Percentiles rank a stretch among this genome's conserved stretches.
phyloP scores from a whole-genome alignment of 148 eudicot genomes.

The Simmondsia chinensis region DNA sequence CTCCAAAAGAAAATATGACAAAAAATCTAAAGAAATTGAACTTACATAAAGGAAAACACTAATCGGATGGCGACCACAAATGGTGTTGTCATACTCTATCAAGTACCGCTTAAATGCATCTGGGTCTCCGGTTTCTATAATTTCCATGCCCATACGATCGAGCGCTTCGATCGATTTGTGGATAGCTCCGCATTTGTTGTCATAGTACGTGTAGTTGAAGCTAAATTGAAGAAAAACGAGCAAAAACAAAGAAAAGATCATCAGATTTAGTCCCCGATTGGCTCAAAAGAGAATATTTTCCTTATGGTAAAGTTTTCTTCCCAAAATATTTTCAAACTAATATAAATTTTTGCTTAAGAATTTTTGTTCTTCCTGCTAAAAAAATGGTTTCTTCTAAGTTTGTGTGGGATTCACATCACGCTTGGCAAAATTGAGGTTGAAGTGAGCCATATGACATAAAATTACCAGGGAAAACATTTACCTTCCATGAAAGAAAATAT shows the following conservation, averaged over 20 bases:
- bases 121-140: slow-evolving; percentile 90
- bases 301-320: too few relatives aligned
- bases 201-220: slow-evolving; percentile 69
- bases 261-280: neutral
- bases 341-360: too few relatives aligned
- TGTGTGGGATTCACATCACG: too few relatives aligned
- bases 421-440: too few relatives aligned
- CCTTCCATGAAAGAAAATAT: too few relatives aligned
- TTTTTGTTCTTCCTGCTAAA: too few relatives aligned
- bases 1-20: neutral
- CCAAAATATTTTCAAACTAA: too few relatives aligned
- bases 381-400: too few relatives aligned
- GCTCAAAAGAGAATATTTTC: neutral
- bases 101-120: slow-evolving; percentile 77
- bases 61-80: slow-evolving; percentile 97
- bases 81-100: slow-evolving; percentile 78
- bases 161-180: slow-evolving; percentile 84
- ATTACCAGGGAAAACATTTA: too few relatives aligned
- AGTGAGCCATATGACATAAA: too few relatives aligned
- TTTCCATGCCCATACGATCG: slow-evolving; percentile 88
- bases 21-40: neutral
- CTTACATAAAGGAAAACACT: slow-evolving; percentile 94
- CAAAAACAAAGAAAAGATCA: neutral
- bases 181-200: slow-evolving; percentile 82
- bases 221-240: slow-evolving; percentile 25